Conservation (phyloP, 2,329 filamentous ascomycete species). For the Stachybotrys elegans region DNA sequence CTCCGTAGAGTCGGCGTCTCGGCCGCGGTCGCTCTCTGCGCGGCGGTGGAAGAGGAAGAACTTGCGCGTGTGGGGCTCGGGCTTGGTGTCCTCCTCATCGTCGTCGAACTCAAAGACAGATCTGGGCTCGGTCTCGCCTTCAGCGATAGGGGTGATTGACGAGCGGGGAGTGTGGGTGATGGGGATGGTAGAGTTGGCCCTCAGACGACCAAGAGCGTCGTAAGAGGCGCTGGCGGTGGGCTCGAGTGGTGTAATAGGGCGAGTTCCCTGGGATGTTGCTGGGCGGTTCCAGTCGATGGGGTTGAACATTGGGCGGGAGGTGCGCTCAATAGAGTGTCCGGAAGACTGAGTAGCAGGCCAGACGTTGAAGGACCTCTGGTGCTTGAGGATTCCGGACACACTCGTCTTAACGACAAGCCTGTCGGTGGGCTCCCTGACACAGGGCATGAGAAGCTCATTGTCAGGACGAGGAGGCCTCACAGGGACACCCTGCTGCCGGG, state of each 20-base stretch:
- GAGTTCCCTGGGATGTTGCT: background rate
- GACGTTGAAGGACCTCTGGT: background rate
- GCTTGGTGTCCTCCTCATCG: constrained; percentile 26
- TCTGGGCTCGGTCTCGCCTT: constrained; percentile 19
- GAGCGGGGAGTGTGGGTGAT: constrained; percentile 1
- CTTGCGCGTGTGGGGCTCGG: constrained; percentile 22
- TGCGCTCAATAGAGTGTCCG: too few relatives aligned
- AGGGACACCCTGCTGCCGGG: constrained; percentile 17
- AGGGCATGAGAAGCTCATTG: constrained; percentile 17
- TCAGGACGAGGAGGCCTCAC: constrained; percentile 23
- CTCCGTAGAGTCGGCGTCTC: constrained; percentile 10
- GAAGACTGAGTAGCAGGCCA: background rate
- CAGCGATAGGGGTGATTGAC: constrained; percentile 17
- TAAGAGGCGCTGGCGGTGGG: constrained; percentile 14
- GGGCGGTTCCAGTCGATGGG: background rate
- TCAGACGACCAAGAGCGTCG: constrained; percentile 8
- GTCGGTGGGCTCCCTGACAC: constrained; percentile 9
- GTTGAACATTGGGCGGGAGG: background rate
- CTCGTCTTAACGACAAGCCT: background rate
- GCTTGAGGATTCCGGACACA: background rate
- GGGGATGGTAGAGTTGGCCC: background rate
- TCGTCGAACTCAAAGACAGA: constrained; percentile 48
- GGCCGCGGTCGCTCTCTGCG: constrained; percentile 23
- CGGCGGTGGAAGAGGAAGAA: constrained; percentile 40
- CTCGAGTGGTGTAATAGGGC: background rate